Conservation (phyloP, 2,329 filamentous ascomycete genomes). For the Hymenotorrendiella dingleyae region DNA sequence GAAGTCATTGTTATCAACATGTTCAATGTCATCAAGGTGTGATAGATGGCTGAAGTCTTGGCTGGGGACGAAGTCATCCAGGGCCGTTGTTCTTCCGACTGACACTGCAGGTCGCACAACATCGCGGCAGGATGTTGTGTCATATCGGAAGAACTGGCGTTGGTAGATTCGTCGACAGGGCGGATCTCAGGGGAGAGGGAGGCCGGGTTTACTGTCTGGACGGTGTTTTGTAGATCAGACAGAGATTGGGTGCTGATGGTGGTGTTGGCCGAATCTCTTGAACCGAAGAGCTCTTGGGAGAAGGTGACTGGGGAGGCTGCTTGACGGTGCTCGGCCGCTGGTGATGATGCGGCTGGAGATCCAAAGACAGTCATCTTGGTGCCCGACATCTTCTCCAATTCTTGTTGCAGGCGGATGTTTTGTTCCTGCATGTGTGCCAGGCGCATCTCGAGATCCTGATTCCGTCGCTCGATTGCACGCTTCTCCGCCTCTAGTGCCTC, state of each 20-base stretch:
- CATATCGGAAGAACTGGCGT: constrained; percentile 60
- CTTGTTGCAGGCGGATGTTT: constrained; percentile 23
- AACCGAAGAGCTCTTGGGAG: constrained; percentile 52
- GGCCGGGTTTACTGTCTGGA: constrained; percentile 53
- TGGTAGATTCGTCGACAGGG: constrained; percentile 42
- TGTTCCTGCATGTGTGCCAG: constrained; percentile 36
- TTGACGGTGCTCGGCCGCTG: constrained; percentile 34
- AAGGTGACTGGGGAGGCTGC: constrained; percentile 43
- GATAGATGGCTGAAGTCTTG: constrained; percentile 28
- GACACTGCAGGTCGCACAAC: constrained; percentile 99
- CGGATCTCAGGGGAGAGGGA: constrained; percentile 53
- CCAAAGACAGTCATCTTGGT: constrained; percentile 31
- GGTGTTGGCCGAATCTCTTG: constrained; percentile 30
- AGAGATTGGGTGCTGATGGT: constrained; percentile 20
- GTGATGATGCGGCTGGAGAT: constrained; percentile 37
- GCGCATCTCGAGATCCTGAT: constrained; percentile 61
- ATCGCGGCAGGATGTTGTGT: constrained; percentile 99
- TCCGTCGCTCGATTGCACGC: constrained; percentile 60
- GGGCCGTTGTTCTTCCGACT: constrained; percentile 55
- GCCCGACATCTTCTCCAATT: constrained; percentile 23
- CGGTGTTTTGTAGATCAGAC: constrained; percentile 30
- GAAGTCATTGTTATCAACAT: constrained; percentile 61
- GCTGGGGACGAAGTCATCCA: constrained; percentile 27
- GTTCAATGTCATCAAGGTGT: constrained; percentile 49
- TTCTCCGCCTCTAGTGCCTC: constrained; percentile 71